Base-by-base conservation (phyloP, 2,329 filamentous ascomycete genomes). In the Lecanosticta acicola region DNA sequence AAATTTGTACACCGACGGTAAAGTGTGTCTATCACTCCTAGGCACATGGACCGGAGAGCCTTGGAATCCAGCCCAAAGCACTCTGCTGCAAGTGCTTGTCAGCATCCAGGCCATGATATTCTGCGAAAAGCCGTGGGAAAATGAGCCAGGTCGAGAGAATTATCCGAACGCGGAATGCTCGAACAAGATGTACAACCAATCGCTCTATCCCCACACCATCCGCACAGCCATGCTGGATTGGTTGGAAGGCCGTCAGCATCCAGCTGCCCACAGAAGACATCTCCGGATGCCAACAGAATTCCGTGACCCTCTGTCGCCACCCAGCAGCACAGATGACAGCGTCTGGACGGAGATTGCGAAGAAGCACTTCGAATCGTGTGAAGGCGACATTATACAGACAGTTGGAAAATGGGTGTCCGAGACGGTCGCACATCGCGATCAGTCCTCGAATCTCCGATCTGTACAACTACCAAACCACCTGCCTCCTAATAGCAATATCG, bases 1-100 rank as follows among this genome's bases (percentile, higher is more conserved):
- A 0, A 81, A 81, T 53, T 62, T 81, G 2, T 80, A 80, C 55
- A 73, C 78, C 43, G 69, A 78, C 44, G 77, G 78, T n/a, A 78
- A 74, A 52, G 77, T 80, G 18, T 80, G 78, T 51, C 63, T 80
- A 7, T 76, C 72, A 50, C 59, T 81, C 19, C 61, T 81, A 3
- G 76, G 76, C 4, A 80, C 78, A 3, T 80, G 78, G 78, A 69
- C 74, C 43, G 70, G 73, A 0, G 77, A 56, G 67, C 10, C 63
- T 68, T 2, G 56, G 60, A 8, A 62, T 77, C 9, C 45, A 77
- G 51, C 71, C 76, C 48, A 76, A 76, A 49, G 48, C 34, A 80
- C 75, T 0, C 50, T 81, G 1, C 59, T 81, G 18, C 79, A 81
- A 49, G 64, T 60, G 3, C 33, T 61, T 10, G 68, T 80, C n/a